Evolutionary conservation across 495 filamentous ascomycete species (phyloP).

Genomic region (Penicillium parvum): DNA sequence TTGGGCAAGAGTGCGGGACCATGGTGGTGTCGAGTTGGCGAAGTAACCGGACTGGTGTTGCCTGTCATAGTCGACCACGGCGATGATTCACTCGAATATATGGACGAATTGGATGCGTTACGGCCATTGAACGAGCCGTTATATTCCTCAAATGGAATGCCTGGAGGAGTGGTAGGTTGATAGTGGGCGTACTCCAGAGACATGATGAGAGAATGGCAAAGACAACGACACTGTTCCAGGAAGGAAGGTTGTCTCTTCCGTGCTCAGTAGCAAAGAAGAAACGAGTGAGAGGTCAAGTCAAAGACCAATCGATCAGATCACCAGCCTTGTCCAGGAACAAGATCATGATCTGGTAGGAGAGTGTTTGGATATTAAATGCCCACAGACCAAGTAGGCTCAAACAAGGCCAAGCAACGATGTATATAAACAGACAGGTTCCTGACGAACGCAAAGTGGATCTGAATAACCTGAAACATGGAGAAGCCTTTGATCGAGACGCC

Average conservation of each 20-base stretch:
- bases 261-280: neutral
- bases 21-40: conserved; percentile 68
- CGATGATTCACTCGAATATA: conserved; percentile 67
- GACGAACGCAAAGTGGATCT: conserved; percentile 24
- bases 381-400: conserved; percentile 15
- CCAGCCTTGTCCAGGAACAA: conserved; percentile 8
- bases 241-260: neutral
- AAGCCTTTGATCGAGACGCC: conserved; percentile 35
- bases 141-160: conserved; percentile 27
- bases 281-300: conserved; percentile 14
- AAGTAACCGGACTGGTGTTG: conserved; percentile 65
- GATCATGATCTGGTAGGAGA: conserved; percentile 24
- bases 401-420: conserved; percentile 16
- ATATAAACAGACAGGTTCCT: conserved; percentile 25
- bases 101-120: conserved; percentile 43
- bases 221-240: neutral
- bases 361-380: conserved; percentile 44
- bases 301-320: conserved; percentile 11
- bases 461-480: conserved; percentile 44
- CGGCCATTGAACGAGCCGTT: conserved; percentile 38
- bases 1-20: conserved; percentile 81
- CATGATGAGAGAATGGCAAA: conserved; percentile 30
- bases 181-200: conserved; percentile 43
- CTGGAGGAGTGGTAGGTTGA: conserved; percentile 45
- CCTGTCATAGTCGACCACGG: conserved; percentile 71